Conservation (phyloP, 1,284 basidiomycete genomes). For the Fomitiporia mediterranea region DNA sequence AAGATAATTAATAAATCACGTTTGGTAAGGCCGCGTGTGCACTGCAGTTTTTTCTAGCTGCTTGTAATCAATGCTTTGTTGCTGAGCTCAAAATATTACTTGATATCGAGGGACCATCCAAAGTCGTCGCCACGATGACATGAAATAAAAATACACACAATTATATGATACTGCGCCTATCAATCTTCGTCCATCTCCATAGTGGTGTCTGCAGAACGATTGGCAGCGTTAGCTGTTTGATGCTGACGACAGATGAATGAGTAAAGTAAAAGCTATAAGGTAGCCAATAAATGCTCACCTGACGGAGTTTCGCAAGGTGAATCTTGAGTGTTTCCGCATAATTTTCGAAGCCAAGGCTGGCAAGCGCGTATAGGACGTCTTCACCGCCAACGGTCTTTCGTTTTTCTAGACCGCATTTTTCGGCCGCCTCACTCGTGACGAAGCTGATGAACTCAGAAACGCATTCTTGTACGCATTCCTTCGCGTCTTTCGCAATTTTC, state of each 20-base stretch:
- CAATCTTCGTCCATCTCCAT: conserved; percentile 3
- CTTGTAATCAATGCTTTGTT: neutral
- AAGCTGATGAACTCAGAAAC: conserved; percentile 96
- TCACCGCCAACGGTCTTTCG: conserved; percentile 87
- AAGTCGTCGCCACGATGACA: neutral
- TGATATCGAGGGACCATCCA: neutral
- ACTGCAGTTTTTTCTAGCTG: too few relatives aligned
- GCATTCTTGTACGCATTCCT: conserved; percentile 95
- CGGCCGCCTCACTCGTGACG: conserved; percentile 87
- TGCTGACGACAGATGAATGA: conserved; percentile 3
- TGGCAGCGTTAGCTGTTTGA: conserved; percentile 13
- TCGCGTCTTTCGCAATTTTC: conserved; percentile 95
- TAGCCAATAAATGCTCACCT: conserved; percentile 46
- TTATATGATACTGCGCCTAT: neutral
- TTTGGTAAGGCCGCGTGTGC: too few relatives aligned
- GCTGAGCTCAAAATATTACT: too few relatives aligned
- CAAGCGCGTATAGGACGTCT: conserved; percentile 87
- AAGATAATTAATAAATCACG: conserved; percentile 3
- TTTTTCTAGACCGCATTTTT: conserved; percentile 86
- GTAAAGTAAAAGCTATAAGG: neutral
- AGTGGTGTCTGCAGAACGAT: conserved; percentile 5
- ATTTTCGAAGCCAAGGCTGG: conserved; percentile 89
- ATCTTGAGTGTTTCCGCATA: conserved; percentile 89
- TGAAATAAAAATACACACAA: conserved; percentile 4
- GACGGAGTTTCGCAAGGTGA: conserved; percentile 82